phyloP scores from a whole-genome alignment of 352 stramenopile genomes.

The Globisporangium okanoganense region DNA sequence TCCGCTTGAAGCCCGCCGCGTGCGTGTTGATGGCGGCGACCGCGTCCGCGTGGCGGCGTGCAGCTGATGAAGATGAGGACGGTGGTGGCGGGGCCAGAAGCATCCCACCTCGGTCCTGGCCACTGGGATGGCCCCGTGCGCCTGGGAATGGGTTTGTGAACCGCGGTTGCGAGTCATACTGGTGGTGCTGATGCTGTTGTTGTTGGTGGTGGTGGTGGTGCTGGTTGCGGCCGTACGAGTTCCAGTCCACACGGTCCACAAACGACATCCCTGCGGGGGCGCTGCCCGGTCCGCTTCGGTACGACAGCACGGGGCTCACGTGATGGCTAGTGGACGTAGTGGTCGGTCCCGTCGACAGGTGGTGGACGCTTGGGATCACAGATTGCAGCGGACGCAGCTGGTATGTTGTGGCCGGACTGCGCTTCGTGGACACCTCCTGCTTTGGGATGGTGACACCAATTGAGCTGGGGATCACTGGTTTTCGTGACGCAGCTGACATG shows the following conservation, averaged over 20 bases:
- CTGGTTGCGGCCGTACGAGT: constrained; percentile 15
- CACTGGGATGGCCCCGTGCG: neutral
- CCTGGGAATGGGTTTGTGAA: constrained; percentile 14
- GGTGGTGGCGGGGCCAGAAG: neutral
- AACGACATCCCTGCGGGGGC: constrained; percentile 17
- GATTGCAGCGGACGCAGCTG: constrained; percentile 48
- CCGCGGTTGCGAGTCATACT: constrained; percentile 16
- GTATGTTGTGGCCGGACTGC: constrained; percentile 27
- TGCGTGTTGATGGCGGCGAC: neutral
- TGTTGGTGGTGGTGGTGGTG: constrained; percentile 19
- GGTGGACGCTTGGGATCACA: constrained; percentile 13
- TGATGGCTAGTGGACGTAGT: constrained; percentile 8
- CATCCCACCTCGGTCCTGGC: constrained; percentile 4
- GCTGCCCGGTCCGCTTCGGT: constrained; percentile 13
- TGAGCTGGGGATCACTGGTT: neutral
- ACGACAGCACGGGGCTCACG: constrained; percentile 18
- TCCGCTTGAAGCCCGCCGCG: constrained; percentile 13
- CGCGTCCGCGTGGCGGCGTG: neutral
- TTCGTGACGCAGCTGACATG: neutral
- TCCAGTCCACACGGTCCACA: constrained; percentile 29
- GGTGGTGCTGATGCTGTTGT: neutral
- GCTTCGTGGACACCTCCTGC: constrained; percentile 2
- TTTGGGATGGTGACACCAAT: constrained; percentile 1
- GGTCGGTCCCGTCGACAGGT: constrained; percentile 8
- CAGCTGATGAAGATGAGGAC: neutral